Evolutionary conservation across 1,284 basidiomycete species (phyloP), one percentile per base, ranked within the genome.

Genomic region (Stygiomarasmius scandens): DNA sequence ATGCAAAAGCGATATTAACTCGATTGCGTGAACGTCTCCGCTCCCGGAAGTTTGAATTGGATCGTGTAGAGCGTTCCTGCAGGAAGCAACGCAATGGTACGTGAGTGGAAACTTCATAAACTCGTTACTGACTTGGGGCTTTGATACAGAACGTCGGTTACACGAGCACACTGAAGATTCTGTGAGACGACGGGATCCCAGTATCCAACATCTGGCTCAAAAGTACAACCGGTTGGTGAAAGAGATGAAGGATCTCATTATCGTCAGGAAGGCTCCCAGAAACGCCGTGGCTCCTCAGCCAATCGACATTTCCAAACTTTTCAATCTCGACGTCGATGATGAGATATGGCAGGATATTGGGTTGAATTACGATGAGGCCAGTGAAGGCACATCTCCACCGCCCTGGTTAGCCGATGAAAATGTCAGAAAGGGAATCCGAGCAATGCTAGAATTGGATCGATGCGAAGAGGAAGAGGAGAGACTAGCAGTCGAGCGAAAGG

Each of bases 271-370:
- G 22, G 66, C 63, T 1, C 64, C 63, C 1, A 12, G 14, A 9
- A 52, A 60, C 22, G 61, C 64, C 10, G 46, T 63, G 1, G 47
- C 55, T 22, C 66, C 59, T 0, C 20, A 9, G 0, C 20, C 49
- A 12, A 66, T 66, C 41, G 45, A 47, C 20, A n/a, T 23, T 9
- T 10, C 9, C 11, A 20, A 20, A 14, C 12, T 24, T 5, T 47
- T 47, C 25, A 47, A 27, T 20, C 22, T 24, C 19, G 45, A 47
- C 45, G 16, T n/a, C 5, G 45, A 47, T 24, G 45, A 47, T 27
- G 45, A 27, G 5, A 8, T 47, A 22, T 23, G 25, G 45, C 20
- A 27, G 10, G 45, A 47, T 11, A 23, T 47, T 12, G 45, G 38
- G 5, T 19, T 41, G 38, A 19, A 41, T 41, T 41, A 47, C 22